A percentile compares a stretch with the other conserved stretches of the same genome.
phyloP scores from a whole-genome alignment of 257 asterid species.

The Linaria vulgaris region DNA sequence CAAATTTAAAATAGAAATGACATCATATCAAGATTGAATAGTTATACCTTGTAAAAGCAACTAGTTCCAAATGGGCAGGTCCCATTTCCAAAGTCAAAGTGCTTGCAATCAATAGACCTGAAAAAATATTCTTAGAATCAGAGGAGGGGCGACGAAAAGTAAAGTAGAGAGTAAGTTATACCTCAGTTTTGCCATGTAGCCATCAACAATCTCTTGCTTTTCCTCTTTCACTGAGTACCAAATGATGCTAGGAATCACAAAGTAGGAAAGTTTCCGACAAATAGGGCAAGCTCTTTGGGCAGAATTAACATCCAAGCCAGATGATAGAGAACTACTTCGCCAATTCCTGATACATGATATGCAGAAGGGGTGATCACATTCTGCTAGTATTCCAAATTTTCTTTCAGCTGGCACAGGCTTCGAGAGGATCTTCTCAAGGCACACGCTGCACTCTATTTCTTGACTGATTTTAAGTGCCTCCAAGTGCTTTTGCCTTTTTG shows the following conservation, averaged over 20 bases:
- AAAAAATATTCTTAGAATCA: conserved; percentile 24
- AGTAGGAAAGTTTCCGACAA: conserved; percentile 71
- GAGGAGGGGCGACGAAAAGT: conserved; percentile 4
- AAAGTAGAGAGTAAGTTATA: conserved; percentile 18
- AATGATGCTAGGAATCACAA: conserved; percentile 70
- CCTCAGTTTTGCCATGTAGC: conserved; percentile 64
- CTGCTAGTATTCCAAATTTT: conserved; percentile 75
- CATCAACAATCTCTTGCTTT: conserved; percentile 56
- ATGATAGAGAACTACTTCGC: conserved; percentile 64
- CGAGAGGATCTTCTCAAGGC: conserved; percentile 71
- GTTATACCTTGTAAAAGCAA: conserved; percentile 70
- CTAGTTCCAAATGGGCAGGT: conserved; percentile 71
- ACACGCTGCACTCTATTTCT: conserved; percentile 77
- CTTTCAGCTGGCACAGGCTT: conserved; percentile 61
- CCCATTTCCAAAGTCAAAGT: conserved; percentile 79
- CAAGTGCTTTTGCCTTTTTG: conserved; percentile 52
- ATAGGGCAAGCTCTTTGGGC: conserved; percentile 76
- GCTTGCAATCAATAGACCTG: conserved; percentile 83
- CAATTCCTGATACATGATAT: conserved; percentile 72
- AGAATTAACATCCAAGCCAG: conserved; percentile 67
- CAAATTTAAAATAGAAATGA: no score
- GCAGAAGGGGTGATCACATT: conserved; percentile 80
- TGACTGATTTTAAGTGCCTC: conserved; percentile 57
- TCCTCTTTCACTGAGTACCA: conserved; percentile 65
- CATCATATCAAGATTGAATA: conserved; percentile 2